Base-by-base conservation (phyloP, 371 early-diverging fungal genomes). In the Lichtheimia ornata region DNA sequence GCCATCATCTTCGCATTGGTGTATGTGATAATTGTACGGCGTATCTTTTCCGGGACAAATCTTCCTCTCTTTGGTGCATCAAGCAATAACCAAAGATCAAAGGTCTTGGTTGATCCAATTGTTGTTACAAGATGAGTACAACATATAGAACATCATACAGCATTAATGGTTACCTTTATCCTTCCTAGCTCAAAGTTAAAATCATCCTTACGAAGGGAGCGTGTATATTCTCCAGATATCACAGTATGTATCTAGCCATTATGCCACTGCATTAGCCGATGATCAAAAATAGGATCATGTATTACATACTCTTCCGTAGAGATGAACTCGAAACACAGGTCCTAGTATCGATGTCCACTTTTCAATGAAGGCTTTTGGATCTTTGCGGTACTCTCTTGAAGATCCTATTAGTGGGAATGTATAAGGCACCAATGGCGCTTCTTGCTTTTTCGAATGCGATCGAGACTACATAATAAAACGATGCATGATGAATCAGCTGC, bases 141-240 rank as follows among this genome's bases (percentile, higher is more conserved):
- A n/a, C n/a, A n/a, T n/a, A n/a, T n/a, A 1, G 9, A 4, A 0
- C n/a, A 7, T 1, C 30, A 30, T 30, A 5, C 5, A 30, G 18
- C 30, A 30, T 3, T 25, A 35, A 2, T 40, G 27, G 28, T 7
- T 53, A 63, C 64, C 18, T 40, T 43, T 18, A 20, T 24, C 2
- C 53, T 56, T 20, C 61, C 66, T 15, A 24, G 7, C 24, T 45
- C 40, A 30, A 65, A 65, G 50, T 61, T 49, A 53, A 65, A 65
- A 22, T 61, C 43, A n/a, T n/a, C n/a, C 24, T 61, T 41, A 53
- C 61, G 60, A 44, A 65, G 25, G 20, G 56, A 65, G 12, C 60
- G 44, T 18, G 57, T 57, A 17, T 65, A 56, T 35, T 28, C 14
- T 0, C 59, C 66, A 12, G 66, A 56, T 22, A 65, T 58, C 24